Evolutionary conservation across 1,284 basidiomycete species (phyloP).

Genomic region (Boletellus deceptivus): DNA sequence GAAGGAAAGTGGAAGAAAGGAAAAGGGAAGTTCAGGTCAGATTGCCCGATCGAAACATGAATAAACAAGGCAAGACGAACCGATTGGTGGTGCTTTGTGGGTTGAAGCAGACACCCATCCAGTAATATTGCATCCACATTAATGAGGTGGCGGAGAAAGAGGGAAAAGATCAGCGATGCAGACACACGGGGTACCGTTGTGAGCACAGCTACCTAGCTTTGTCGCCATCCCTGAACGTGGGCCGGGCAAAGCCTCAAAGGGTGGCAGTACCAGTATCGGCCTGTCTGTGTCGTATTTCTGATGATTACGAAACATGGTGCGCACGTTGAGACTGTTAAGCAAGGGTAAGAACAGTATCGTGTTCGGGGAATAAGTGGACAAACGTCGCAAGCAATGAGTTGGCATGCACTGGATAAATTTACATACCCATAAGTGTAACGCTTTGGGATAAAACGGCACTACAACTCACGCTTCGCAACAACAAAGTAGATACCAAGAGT

Average conservation of each 20-base stretch:
- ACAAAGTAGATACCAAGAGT: constrained; percentile 48
- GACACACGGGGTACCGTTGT: constrained; percentile 3
- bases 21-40: neutral
- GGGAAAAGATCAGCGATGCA: neutral
- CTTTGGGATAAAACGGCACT: neutral
- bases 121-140: neutral
- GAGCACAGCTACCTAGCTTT: neutral
- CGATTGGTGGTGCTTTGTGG: constrained; percentile 4
- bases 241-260: constrained; percentile 1
- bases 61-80: constrained; percentile 11
- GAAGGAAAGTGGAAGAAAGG: no score
- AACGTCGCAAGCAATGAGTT: constrained; percentile 29
- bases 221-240: neutral
- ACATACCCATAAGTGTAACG: neutral
- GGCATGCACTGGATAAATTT: constrained; percentile 19
- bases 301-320: constrained; percentile 7
- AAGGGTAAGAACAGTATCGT: neutral
- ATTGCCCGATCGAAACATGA: no score
- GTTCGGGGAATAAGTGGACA: neutral
- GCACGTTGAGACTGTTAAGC: constrained; percentile 20
- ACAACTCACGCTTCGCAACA: constrained; percentile 43
- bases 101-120: neutral
- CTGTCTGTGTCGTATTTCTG: neutral
- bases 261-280: neutral
- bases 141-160: no score